These are phyloP conservation scores for Diaporthe vexans DNA, from an alignment of 2,329 filamentous ascomycete genomes.

Conservation along the genomic window DNA sequence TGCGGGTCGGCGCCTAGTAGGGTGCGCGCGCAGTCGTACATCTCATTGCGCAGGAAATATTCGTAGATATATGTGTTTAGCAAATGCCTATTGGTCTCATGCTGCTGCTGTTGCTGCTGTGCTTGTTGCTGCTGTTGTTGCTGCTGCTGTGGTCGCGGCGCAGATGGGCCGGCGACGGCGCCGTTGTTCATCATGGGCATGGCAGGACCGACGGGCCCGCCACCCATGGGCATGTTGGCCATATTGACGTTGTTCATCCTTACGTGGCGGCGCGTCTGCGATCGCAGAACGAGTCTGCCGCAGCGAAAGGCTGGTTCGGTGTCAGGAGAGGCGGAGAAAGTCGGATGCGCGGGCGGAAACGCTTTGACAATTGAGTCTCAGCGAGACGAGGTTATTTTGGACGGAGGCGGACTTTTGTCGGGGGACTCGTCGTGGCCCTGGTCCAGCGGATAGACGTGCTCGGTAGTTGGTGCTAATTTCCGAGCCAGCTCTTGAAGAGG, in stretches of 20 bases:
- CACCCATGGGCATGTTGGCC: slow-evolving; percentile 76
- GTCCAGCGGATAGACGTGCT: slow-evolving; percentile 34
- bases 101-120: slow-evolving; percentile 56
- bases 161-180: slow-evolving; percentile 52
- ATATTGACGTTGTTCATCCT: slow-evolving; percentile 76
- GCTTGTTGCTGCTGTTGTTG: slow-evolving; percentile 54
- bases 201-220: slow-evolving; percentile 73
- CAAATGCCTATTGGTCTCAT: slow-evolving; percentile 65
- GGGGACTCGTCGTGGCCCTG: slow-evolving; percentile 34
- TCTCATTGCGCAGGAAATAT: slow-evolving; percentile 87
- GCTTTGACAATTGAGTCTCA: slow-evolving; percentile 33
- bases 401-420: slow-evolving; percentile 33
- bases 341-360: slow-evolving; percentile 27
- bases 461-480: slow-evolving; percentile 33
- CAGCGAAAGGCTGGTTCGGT: slow-evolving; percentile 35
- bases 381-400: slow-evolving; percentile 25
- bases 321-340: slow-evolving; percentile 37
- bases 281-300: slow-evolving; percentile 57
- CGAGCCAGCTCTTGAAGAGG: slow-evolving; percentile 41
- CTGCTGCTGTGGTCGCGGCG: slow-evolving; percentile 54
- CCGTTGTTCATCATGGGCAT: slow-evolving; percentile 79
- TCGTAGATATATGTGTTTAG: slow-evolving; percentile 93
- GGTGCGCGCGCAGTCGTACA: slow-evolving; percentile 86
- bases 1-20: slow-evolving; percentile 77
- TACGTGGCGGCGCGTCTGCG: slow-evolving; percentile 45